Evolutionary conservation across 441 rosid genomes (phyloP).

Genomic region (Hura crepitans): DNA sequence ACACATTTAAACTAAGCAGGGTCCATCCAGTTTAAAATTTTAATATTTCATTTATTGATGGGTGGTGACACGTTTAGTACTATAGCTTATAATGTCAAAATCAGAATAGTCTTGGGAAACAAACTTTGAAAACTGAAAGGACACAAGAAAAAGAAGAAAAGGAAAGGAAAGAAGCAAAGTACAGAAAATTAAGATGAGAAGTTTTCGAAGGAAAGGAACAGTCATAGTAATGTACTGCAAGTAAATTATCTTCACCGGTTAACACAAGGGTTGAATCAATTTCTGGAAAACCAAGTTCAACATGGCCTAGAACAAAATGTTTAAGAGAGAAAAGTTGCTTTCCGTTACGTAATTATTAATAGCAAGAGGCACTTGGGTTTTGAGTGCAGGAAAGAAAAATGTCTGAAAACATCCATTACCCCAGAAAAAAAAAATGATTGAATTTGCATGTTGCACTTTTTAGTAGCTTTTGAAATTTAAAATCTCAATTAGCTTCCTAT

Average conservation of each 20-base stretch:
- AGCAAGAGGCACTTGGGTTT: background rate
- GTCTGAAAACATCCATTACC: background rate
- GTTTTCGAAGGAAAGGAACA: background rate
- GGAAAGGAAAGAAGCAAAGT: background rate
- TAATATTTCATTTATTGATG: background rate
- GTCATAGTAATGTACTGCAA: background rate
- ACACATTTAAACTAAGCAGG: background rate
- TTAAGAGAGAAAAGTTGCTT: background rate
- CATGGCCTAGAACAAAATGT: background rate
- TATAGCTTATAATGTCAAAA: background rate
- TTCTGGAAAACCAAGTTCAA: background rate
- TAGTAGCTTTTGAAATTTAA: background rate
- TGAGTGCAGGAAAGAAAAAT: background rate
- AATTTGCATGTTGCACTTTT: background rate
- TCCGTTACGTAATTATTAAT: background rate
- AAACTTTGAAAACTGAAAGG: background rate
- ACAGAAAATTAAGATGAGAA: background rate
- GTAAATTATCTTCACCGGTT: background rate
- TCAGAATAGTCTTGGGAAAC: background rate
- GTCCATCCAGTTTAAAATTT: constrained; percentile 12
- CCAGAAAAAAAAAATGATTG: background rate
- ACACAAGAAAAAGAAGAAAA: background rate
- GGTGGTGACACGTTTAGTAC: background rate
- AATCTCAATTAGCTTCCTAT: background rate
- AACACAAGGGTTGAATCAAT: too few relatives aligned